Evolutionary conservation across 2,329 filamentous ascomycete species (phyloP).

Genomic region (Colletotrichum agaves): DNA sequence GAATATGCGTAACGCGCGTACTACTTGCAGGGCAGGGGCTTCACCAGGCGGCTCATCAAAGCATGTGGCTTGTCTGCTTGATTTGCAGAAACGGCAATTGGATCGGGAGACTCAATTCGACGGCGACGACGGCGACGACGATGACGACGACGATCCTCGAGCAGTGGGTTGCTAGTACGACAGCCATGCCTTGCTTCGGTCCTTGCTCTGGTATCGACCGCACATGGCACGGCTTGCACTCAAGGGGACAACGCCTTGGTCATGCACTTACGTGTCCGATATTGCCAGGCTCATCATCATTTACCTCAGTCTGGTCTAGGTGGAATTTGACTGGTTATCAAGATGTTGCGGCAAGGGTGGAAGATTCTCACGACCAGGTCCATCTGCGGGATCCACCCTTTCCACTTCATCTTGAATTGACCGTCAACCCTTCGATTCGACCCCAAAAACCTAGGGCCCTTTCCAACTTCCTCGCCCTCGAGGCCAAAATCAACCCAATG

Average conservation of each 20-base stretch:
- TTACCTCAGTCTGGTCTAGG: conserved; percentile 9
- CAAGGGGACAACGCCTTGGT: neutral
- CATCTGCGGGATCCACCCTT: conserved; percentile 10
- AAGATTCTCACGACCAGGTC: conserved; percentile 15
- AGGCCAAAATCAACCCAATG: neutral
- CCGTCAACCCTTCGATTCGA: conserved; percentile 3
- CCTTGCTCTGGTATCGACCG: neutral
- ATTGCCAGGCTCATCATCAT: conserved; percentile 29
- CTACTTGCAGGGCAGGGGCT: neutral
- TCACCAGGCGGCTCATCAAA: neutral
- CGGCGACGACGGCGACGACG: too few species aligned
- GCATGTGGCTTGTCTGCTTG: neutral
- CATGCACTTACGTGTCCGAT: conserved; percentile 16
- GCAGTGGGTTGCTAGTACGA: neutral
- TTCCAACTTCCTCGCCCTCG: neutral
- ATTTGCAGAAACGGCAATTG: neutral
- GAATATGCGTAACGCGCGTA: neutral
- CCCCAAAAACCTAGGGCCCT: neutral
- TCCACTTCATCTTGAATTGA: conserved; percentile 20
- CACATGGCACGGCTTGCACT: neutral
- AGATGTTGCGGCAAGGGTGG: conserved; percentile 2
- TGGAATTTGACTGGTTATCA: conserved; percentile 7
- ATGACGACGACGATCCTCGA: neutral
- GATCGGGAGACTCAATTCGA: too few species aligned
- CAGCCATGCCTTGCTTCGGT: neutral